These are phyloP conservation scores for Astrothelium subdiscretum DNA, from an alignment of 495 filamentous ascomycete species.

Conservation along the genomic window DNA sequence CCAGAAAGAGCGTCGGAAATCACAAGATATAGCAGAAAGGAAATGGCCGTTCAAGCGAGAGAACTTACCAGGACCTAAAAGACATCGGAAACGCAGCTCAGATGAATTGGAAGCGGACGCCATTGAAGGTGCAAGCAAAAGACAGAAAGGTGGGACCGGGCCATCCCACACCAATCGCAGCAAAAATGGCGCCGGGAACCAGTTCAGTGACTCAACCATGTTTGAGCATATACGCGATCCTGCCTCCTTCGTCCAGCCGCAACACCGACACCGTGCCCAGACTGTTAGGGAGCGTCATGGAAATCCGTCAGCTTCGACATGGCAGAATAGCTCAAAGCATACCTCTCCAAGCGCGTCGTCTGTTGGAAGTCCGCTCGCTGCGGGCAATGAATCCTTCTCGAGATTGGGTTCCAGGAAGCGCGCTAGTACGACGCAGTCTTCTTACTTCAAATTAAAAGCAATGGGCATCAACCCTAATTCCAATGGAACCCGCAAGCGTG, in stretches of 20 bases:
- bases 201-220: not conserved
- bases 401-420: not conserved
- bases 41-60: not conserved
- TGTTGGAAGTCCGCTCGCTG: not conserved
- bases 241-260: not conserved
- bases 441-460: slow-evolving; percentile 37
- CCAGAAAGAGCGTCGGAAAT: slow-evolving; percentile 1
- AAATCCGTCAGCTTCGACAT: not conserved
- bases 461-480: slow-evolving; percentile 26
- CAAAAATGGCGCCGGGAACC: too few relatives aligned
- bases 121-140: not conserved
- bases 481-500: slow-evolving; percentile 11
- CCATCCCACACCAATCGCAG: not conserved
- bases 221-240: not conserved
- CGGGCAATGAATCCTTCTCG: not conserved
- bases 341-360: not conserved
- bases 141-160: not conserved
- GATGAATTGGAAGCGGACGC: not conserved
- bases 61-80: not conserved
- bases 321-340: not conserved
- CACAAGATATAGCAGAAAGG: not conserved
- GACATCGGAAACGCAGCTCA: not conserved
- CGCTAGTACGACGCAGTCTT: slow-evolving; percentile 27
- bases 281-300: not conserved
- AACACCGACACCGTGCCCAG: not conserved